Conservation (phyloP, 164 flowering plant genomes). For the Tinospora cordifolia region DNA sequence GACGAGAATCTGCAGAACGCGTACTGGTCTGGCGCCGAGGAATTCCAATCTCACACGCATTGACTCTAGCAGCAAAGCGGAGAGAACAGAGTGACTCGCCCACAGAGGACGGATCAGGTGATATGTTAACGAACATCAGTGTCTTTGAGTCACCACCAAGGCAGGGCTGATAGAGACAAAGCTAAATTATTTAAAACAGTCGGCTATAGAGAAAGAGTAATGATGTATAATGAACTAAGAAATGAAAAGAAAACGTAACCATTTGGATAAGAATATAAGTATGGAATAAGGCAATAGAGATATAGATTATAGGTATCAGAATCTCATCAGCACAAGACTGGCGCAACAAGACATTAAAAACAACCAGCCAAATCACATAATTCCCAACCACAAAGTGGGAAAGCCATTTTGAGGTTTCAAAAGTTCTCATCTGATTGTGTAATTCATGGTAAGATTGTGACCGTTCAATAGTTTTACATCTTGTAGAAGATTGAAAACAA, state of each 20-base stretch:
- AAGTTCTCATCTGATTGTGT: no score
- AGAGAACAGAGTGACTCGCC: slow-evolving; percentile 90
- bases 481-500: no score
- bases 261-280: no score
- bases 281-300: no score
- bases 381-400: no score
- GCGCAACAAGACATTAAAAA: no score
- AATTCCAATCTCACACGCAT: slow-evolving; percentile 87
- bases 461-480: no score
- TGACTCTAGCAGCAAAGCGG: slow-evolving; percentile 85
- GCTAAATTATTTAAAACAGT: background rate
- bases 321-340: no score
- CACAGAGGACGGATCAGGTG: slow-evolving; percentile 71
- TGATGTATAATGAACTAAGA: background rate
- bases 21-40: slow-evolving; percentile 66
- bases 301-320: no score
- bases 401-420: no score
- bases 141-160: slow-evolving; percentile 97
- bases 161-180: slow-evolving; percentile 71
- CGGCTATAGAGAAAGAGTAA: background rate
- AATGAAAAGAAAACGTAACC: background rate
- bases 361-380: no score
- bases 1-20: slow-evolving; percentile 51
- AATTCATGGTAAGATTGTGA: no score
- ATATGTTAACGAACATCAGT: slow-evolving; percentile 84